Conservation (phyloP, 441 rosid species). For the Gossypium gossypioides region DNA sequence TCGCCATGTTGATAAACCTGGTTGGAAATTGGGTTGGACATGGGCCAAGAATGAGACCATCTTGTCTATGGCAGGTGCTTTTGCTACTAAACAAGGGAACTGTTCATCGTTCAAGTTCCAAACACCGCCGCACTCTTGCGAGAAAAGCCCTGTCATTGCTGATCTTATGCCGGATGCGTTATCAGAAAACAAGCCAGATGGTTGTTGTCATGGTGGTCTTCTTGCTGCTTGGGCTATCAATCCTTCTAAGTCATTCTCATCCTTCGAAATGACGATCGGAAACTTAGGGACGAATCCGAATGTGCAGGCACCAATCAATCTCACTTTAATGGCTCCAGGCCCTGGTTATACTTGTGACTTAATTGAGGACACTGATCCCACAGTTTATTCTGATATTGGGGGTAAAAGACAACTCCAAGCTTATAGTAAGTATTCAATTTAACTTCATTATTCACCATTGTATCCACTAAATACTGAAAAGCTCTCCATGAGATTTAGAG, state of each 20-base stretch:
- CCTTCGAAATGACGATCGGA: conserved; percentile 38
- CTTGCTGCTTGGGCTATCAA: conserved; percentile 43
- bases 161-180: conserved; percentile 32
- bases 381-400: conserved; percentile 30
- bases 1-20: conserved; percentile 39
- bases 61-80: conserved; percentile 44
- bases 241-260: conserved; percentile 39
- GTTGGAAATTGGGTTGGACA: conserved; percentile 51
- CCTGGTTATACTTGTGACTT: conserved; percentile 50
- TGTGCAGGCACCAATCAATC: conserved; percentile 29
- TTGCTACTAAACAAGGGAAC: conserved; percentile 41
- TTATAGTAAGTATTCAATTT: conserved; percentile 29
- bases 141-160: conserved; percentile 29
- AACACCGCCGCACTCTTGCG: conserved; percentile 45
- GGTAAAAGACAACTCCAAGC: conserved; percentile 47
- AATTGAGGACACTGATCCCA: conserved; percentile 29
- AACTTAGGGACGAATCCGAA: conserved; percentile 23
- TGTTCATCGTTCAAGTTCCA: conserved; percentile 27
- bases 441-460: neutral
- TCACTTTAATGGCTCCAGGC: conserved; percentile 42
- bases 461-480: neutral
- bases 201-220: conserved; percentile 41
- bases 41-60: conserved; percentile 41
- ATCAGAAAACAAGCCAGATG: conserved; percentile 22
- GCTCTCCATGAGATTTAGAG: no score